phyloP scores from a whole-genome alignment of 352 stramenopile species.

The Globisporangium paddicum region DNA sequence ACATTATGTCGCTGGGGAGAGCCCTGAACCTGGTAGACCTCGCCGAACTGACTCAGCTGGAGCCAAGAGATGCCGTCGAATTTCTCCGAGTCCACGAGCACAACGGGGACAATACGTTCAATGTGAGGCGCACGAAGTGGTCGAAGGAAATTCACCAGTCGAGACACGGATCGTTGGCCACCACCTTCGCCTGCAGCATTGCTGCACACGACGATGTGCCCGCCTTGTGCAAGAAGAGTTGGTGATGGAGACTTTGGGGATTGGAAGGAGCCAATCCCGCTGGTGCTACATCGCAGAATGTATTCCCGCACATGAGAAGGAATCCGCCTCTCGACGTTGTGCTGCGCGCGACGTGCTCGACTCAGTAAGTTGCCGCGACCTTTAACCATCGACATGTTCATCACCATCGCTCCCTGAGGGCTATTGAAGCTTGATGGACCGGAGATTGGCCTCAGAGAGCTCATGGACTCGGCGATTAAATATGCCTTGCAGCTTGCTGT shows the following conservation, averaged over 20 bases:
- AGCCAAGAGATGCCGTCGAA: constrained; percentile 72
- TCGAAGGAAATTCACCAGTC: constrained; percentile 72
- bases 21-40: constrained; percentile 78
- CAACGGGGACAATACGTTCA: constrained; percentile 52
- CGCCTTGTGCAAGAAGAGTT: constrained; percentile 36
- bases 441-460: constrained; percentile 41
- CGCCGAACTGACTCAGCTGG: constrained; percentile 53
- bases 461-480: constrained; percentile 71
- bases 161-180: constrained; percentile 49
- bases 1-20: constrained; percentile 71
- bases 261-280: constrained; percentile 23
- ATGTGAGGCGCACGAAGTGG: constrained; percentile 71
- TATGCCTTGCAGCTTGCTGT: constrained; percentile 54
- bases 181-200: constrained; percentile 61
- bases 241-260: constrained; percentile 35
- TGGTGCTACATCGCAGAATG: constrained; percentile 38
- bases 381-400: constrained; percentile 27
- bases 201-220: constrained; percentile 82
- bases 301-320: constrained; percentile 55
- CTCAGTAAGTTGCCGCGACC: constrained; percentile 40
- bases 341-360: constrained; percentile 53
- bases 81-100: constrained; percentile 66
- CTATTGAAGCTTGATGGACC: constrained; percentile 15
- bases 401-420: constrained; percentile 17
- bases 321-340: constrained; percentile 68